A percentile compares a stretch with the other conserved stretches of the same genome.
phyloP scores from a whole-genome alignment of 345 rosid genomes.

The Isatis tinctoria region DNA sequence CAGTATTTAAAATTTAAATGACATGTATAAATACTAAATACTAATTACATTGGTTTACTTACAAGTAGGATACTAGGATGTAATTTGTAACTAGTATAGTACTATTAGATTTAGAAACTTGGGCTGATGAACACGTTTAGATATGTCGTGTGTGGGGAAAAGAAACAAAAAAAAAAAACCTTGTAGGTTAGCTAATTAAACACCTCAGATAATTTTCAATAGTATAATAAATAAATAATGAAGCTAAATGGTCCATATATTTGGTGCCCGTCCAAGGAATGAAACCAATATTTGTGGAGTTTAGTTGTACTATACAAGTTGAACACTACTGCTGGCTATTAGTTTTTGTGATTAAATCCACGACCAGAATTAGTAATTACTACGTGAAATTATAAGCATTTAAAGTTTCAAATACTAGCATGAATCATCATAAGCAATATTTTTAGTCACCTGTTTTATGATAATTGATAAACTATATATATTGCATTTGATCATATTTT shows the following conservation, averaged over 20 bases:
- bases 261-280: constrained; percentile 6
- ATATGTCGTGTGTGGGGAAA: background rate
- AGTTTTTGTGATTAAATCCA: background rate
- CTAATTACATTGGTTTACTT: background rate
- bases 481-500: background rate
- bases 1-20: background rate
- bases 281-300: background rate
- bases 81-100: background rate
- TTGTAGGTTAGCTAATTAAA: constrained; percentile 21
- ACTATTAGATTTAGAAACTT: constrained; percentile 5
- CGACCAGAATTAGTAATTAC: background rate
- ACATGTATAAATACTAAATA: background rate
- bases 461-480: background rate
- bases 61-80: background rate
- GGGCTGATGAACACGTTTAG: constrained; percentile 17
- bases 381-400: background rate
- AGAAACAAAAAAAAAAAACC: background rate
- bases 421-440: background rate
- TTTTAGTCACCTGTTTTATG: background rate
- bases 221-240: background rate
- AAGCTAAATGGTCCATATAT: constrained; percentile 6
- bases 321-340: background rate
- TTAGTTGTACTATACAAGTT: constrained; percentile 13
- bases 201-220: background rate
- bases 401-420: background rate